Evolutionary conservation across 2,329 filamentous ascomycete genomes (phyloP).

Genomic region (Gyromitra esculenta): DNA sequence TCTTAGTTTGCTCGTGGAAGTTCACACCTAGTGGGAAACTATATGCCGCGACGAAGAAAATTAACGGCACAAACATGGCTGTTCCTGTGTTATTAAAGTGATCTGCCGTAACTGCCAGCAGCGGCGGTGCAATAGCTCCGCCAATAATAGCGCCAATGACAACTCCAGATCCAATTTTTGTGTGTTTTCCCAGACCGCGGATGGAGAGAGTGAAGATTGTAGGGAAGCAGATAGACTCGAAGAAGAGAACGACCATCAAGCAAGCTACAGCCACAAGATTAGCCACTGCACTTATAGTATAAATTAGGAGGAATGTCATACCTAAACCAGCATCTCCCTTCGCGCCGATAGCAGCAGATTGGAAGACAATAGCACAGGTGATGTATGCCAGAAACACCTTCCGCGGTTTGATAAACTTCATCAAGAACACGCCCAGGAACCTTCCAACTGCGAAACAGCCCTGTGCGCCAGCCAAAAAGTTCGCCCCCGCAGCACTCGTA

Average conservation of each 20-base stretch:
- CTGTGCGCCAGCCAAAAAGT: slow-evolving; percentile 69
- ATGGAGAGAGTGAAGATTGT: slow-evolving; percentile 70
- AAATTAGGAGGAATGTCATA: slow-evolving; percentile 59
- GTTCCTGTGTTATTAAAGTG: slow-evolving; percentile 61
- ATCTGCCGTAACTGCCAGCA: slow-evolving; percentile 66
- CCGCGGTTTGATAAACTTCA: slow-evolving; percentile 68
- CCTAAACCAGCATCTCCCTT: slow-evolving; percentile 66
- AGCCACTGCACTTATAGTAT: not conserved
- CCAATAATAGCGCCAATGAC: slow-evolving; percentile 68
- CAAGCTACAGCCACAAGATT: slow-evolving; percentile 3
- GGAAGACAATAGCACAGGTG: slow-evolving; percentile 66
- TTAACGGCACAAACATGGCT: slow-evolving; percentile 64
- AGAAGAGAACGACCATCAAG: slow-evolving; percentile 68
- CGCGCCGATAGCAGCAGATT: slow-evolving; percentile 66
- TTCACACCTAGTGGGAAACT: slow-evolving; percentile 63
- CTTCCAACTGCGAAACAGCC: slow-evolving; percentile 70
- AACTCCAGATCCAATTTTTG: slow-evolving; percentile 66
- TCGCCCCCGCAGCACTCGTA: slow-evolving; percentile 61
- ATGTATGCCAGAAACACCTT: slow-evolving; percentile 68
- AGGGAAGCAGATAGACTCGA: slow-evolving; percentile 69
- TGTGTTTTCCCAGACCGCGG: slow-evolving; percentile 68
- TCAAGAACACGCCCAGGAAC: slow-evolving; percentile 67
- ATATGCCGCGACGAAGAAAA: slow-evolving; percentile 65
- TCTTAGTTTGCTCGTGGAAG: slow-evolving; percentile 52
- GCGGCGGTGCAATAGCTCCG: slow-evolving; percentile 67